Evolutionary conservation across 371 early-diverging fungal genomes (phyloP), one percentile per base, ranked within the genome.

Genomic region (Chytridiales sp.): DNA sequence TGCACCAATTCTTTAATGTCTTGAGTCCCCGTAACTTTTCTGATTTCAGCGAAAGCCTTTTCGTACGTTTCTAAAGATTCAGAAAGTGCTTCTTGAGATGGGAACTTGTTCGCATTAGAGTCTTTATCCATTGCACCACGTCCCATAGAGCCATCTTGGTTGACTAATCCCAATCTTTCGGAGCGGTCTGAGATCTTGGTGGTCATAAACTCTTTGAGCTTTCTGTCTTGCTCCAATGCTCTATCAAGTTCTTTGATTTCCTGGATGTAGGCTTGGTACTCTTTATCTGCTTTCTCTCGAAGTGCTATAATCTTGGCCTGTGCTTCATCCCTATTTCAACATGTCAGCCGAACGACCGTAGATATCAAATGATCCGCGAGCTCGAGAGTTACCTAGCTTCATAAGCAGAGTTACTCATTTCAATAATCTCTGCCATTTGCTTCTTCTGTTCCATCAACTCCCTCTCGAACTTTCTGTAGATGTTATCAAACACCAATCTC

Each of bases 201-300:
- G 2, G 78, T 75, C 79, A 83, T 77, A 49, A 83, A 83, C 31
- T 80, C 75, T 48, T 78, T 81, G 40, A 83, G 60, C 47, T 66
- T 62, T 24, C 78, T 64, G 47, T 83, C 83, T 46, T 83, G 83
- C 62, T 83, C 83, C 38, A 81, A 60, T 1, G 70, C 62, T 19
- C 83, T 66, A 52, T 81, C 80, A 1, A 81, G 72, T 50, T 83
- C 83, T 59, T 81, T 81, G 48, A 83, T 76, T 61, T 83, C 83
- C 43, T 81, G 81, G 39, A 78, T 70, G 54, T 79, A 83, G 8
- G 79, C 71, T 64, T 79, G 78, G 56, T 76, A 72, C 59, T 83
- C 83, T 44, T 83, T 83, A 27, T 83, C 83, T 0, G 80, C 75
- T 54, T 80, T 79, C 65, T 83, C 83, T 4, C 76, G 46, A 34